Evolutionary conservation across 495 filamentous ascomycete genomes (phyloP).

Genomic region (Penicillium pulvis): DNA sequence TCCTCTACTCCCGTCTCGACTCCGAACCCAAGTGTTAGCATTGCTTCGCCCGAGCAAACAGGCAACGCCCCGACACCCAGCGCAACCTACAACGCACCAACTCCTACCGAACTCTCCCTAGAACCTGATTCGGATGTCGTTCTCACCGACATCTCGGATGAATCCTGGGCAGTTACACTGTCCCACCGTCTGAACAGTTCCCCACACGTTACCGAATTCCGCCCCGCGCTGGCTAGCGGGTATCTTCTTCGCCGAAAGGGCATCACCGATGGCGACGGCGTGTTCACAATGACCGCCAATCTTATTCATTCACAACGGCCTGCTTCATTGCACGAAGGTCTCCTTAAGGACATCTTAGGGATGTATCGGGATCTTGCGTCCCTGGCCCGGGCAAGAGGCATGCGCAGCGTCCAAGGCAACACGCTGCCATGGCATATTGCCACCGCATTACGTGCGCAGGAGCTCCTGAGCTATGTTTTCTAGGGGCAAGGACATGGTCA

Average conservation of each 20-base stretch:
- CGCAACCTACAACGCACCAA: slow-evolving; percentile 51
- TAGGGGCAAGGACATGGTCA: slow-evolving; percentile 21
- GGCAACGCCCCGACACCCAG: slow-evolving; percentile 38
- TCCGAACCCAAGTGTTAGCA: slow-evolving; percentile 45
- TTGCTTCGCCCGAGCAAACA: slow-evolving; percentile 48
- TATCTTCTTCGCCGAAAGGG: slow-evolving; percentile 78
- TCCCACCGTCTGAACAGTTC: slow-evolving; percentile 71
- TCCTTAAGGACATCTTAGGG: slow-evolving; percentile 71
- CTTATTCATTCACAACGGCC: slow-evolving; percentile 59
- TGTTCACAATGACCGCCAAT: slow-evolving; percentile 66
- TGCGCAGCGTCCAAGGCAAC: slow-evolving; percentile 61
- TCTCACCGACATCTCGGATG: slow-evolving; percentile 76
- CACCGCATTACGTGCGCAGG: slow-evolving; percentile 67
- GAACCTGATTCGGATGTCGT: slow-evolving; percentile 72
- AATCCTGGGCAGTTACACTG: slow-evolving; percentile 78
- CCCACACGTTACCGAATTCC: slow-evolving; percentile 61
- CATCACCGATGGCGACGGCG: slow-evolving; percentile 58
- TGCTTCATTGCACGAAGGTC: slow-evolving; percentile 49
- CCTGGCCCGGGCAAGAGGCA: slow-evolving; percentile 69
- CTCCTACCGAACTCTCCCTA: slow-evolving; percentile 52
- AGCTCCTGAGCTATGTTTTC: slow-evolving; percentile 49
- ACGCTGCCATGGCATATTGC: slow-evolving; percentile 85
- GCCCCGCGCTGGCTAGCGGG: slow-evolving; percentile 67
- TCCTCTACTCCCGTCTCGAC: slow-evolving; percentile 47
- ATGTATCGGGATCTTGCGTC: slow-evolving; percentile 76